A percentile compares a stretch with the other conserved stretches of the same genome.
Conservation (phyloP, 148 eudicot genomes). For the Beta vulgaris region DNA sequence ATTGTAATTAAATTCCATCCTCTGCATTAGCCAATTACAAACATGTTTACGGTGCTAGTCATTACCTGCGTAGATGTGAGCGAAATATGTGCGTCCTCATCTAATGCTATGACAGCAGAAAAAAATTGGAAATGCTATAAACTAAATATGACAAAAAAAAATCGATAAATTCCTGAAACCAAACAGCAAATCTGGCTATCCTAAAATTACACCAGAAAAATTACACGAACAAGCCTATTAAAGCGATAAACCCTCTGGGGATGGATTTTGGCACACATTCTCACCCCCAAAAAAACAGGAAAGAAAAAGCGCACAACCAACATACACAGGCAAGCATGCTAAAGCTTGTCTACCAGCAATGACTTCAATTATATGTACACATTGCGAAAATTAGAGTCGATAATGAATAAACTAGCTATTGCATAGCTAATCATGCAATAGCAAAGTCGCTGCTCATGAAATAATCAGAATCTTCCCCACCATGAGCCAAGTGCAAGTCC, state of each 20-base stretch:
- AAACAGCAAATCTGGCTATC: not conserved
- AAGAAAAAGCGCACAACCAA: not conserved
- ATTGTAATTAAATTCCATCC: no score
- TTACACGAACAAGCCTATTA: conserved; percentile 1
- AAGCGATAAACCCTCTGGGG: not conserved
- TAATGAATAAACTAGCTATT: not conserved
- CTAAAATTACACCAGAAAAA: not conserved
- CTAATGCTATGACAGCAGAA: no score
- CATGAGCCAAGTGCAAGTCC: not conserved
- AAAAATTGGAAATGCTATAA: not conserved
- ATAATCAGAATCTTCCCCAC: conserved; percentile 9
- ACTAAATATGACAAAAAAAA: not conserved
- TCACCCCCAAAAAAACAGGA: not conserved
- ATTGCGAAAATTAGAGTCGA: conserved; percentile 14
- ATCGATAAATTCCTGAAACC: not conserved
- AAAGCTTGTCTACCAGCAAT: conserved; percentile 2
- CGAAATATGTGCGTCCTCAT: no score
- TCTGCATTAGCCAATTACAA: no score
- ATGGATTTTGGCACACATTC: conserved; percentile 8
- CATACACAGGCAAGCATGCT: conserved; percentile 13
- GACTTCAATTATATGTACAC: conserved; percentile 27
- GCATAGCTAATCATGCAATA: conserved; percentile 13
- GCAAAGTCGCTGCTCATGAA: conserved; percentile 1
- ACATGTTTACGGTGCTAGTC: no score
- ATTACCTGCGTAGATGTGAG: no score